A percentile compares a stretch with the other conserved stretches of the same genome.
Evolutionary conservation across 306 rosid genomes (phyloP).

Genomic region (Gleditsia sinensis): DNA sequence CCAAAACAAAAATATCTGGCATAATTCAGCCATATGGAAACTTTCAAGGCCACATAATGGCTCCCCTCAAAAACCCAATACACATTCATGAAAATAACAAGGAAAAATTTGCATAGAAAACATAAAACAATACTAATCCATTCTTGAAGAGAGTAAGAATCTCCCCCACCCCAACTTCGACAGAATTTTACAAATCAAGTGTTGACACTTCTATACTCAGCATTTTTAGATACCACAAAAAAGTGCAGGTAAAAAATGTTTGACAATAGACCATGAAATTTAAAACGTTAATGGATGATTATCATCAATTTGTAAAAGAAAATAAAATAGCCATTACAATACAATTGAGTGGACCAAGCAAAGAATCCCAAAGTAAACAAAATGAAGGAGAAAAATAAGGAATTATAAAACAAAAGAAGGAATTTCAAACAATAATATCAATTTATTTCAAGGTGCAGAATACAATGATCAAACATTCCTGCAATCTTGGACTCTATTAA

Average conservation of each 20-base stretch:
- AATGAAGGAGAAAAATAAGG: not conserved
- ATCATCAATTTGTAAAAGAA: too few species aligned
- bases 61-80: not conserved
- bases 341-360: not conserved
- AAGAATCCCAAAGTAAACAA: not conserved
- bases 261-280: not conserved
- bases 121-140: not conserved
- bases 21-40: not conserved
- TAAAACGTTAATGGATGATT: not conserved
- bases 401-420: not conserved
- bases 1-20: not conserved
- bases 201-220: too few species aligned
- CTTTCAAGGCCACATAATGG: not conserved
- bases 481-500: not conserved
- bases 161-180: too few species aligned
- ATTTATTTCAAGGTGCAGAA: not conserved
- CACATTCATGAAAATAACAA: not conserved
- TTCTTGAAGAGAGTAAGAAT: not conserved
- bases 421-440: not conserved
- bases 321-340: too few species aligned
- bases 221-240: too few species aligned
- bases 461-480: not conserved
- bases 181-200: too few species aligned
- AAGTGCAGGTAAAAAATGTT: too few species aligned
- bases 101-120: not conserved